phyloP scores from a whole-genome alignment of 331 rosid genomes.

The Spiraea crenata region DNA sequence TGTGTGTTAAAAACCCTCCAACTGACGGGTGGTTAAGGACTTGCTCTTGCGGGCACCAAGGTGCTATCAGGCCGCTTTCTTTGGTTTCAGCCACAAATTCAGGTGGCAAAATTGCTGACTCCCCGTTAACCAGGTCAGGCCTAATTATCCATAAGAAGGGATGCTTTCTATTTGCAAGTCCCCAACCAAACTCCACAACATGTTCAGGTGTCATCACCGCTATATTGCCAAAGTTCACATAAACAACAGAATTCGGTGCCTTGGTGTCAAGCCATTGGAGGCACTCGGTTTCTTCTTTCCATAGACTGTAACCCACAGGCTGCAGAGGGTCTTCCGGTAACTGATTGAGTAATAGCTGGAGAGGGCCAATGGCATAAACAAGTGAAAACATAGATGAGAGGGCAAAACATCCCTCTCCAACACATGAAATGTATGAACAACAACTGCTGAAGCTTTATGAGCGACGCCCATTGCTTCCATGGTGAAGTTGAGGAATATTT shows the following conservation, averaged over 20 bases:
- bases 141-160: conserved; percentile 13
- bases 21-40: conserved; percentile 12
- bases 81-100: conserved; percentile 3
- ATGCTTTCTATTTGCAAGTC: conserved; percentile 12
- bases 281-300: conserved; percentile 22
- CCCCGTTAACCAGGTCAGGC: background rate
- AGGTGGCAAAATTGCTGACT: background rate
- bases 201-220: background rate
- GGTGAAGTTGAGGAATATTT: background rate
- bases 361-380: conserved; percentile 15
- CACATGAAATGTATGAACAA: conserved; percentile 5
- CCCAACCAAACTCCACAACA: conserved; percentile 14
- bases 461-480: background rate
- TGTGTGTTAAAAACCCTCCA: conserved; percentile 14
- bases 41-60: conserved; percentile 14
- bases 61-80: background rate
- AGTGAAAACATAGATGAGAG: conserved; percentile 5
- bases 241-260: background rate
- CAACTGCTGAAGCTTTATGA: conserved; percentile 10
- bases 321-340: conserved; percentile 10
- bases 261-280: conserved; percentile 14
- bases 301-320: conserved; percentile 16
- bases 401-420: conserved; percentile 6
- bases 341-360: background rate
- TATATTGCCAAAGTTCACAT: conserved; percentile 7